Evolutionary conservation across 352 stramenopile genomes (phyloP).

Genomic region (Phytophthora pisi): DNA sequence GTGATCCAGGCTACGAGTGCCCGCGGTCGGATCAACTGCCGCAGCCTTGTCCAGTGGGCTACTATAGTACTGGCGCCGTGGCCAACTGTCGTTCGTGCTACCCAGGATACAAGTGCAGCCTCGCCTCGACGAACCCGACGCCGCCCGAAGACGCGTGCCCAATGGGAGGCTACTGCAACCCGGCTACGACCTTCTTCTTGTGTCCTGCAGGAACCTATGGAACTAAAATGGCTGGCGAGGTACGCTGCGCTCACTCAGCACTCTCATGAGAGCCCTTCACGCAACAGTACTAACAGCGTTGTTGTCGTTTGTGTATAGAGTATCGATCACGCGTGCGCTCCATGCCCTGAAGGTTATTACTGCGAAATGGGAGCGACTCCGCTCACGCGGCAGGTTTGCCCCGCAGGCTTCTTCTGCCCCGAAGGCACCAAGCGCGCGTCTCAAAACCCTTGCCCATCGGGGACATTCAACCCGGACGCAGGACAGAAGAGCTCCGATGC

Average conservation of each 20-base stretch:
- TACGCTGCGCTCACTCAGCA: slow-evolving; percentile 22
- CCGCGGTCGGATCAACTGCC: slow-evolving; percentile 69
- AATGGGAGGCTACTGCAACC: slow-evolving; percentile 90
- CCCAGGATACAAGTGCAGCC: slow-evolving; percentile 80
- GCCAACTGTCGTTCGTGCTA: slow-evolving; percentile 69
- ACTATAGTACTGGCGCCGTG: slow-evolving; percentile 81
- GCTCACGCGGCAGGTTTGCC: slow-evolving; percentile 67
- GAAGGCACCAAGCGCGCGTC: slow-evolving; percentile 63
- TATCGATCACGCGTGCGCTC: slow-evolving; percentile 75
- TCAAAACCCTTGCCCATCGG: slow-evolving; percentile 86
- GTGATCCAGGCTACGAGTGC: slow-evolving; percentile 86
- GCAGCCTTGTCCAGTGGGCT: slow-evolving; percentile 86
- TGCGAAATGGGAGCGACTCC: slow-evolving; percentile 82
- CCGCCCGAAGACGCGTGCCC: slow-evolving; percentile 85
- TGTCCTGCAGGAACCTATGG: slow-evolving; percentile 90
- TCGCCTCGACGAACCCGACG: slow-evolving; percentile 82
- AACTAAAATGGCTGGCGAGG: slow-evolving; percentile 80
- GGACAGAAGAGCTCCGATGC: slow-evolving; percentile 53
- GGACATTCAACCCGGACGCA: slow-evolving; percentile 77
- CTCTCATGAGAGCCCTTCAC: not conserved
- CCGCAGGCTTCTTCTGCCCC: slow-evolving; percentile 73
- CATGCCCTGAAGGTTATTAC: slow-evolving; percentile 76
- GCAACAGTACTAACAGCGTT: slow-evolving; percentile 2
- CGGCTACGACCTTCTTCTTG: slow-evolving; percentile 79
- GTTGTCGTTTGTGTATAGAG: slow-evolving; percentile 43